phyloP scores from a whole-genome alignment of 805 yeast species.

The Metschnikowia hibisci region DNA sequence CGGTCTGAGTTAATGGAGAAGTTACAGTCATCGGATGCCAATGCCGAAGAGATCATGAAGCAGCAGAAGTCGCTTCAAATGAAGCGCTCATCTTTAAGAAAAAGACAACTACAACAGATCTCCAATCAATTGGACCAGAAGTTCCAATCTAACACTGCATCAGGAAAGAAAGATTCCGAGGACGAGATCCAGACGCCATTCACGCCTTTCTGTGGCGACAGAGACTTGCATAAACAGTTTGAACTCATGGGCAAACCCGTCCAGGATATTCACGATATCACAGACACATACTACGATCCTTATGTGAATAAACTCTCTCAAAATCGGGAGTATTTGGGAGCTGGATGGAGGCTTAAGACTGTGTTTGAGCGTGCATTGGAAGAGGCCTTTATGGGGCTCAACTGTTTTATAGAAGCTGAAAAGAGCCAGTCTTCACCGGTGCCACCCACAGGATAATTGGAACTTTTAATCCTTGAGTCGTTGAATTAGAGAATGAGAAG shows the following conservation, averaged over 20 bases:
- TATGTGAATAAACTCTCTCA: constrained; percentile 46
- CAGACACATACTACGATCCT: constrained; percentile 47
- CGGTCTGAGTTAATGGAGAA: constrained; percentile 40
- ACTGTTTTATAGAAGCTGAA: constrained; percentile 62
- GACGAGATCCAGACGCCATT: constrained; percentile 51
- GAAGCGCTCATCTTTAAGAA: constrained; percentile 62
- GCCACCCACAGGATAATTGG: neutral
- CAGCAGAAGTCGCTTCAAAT: constrained; percentile 39
- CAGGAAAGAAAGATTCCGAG: constrained; percentile 23
- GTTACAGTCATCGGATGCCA: constrained; percentile 28
- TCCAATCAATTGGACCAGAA: constrained; percentile 51
- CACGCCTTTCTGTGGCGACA: constrained; percentile 92
- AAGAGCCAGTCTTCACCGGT: constrained; percentile 16
- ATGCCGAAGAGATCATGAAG: constrained; percentile 38
- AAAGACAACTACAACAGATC: constrained; percentile 55
- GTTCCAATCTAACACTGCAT: constrained; percentile 28
- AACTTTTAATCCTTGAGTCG: neutral
- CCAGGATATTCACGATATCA: constrained; percentile 21
- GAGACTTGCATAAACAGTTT: constrained; percentile 54
- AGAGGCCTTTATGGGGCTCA: constrained; percentile 87
- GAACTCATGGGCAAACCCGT: constrained; percentile 33
- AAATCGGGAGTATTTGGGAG: constrained; percentile 71
- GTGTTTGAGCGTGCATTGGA: constrained; percentile 75
- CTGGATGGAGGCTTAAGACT: constrained; percentile 72
- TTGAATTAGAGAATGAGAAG: neutral